These are phyloP conservation scores for Talaromyces sp. DNA, from an alignment of 2,329 filamentous ascomycete genomes.

Conservation along the genomic window DNA sequence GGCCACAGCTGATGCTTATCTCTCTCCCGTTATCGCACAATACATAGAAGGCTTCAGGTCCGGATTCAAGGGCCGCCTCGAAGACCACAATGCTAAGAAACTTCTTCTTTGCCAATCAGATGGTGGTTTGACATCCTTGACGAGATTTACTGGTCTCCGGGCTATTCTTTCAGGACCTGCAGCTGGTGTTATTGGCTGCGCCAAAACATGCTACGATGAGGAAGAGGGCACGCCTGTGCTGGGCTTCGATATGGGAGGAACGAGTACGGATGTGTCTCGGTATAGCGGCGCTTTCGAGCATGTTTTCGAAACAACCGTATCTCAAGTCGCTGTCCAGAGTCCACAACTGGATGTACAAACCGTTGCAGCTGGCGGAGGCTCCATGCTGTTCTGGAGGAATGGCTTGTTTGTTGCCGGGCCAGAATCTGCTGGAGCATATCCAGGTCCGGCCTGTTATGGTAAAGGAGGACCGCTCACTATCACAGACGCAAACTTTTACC, in stretches of 20 bases:
- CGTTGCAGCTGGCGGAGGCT: conserved; percentile 74
- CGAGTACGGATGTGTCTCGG: conserved; percentile 78
- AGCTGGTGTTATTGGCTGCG: conserved; percentile 85
- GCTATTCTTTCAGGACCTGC: conserved; percentile 84
- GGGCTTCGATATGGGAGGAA: conserved; percentile 94
- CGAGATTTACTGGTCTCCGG: conserved; percentile 69
- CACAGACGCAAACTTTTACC: conserved; percentile 86
- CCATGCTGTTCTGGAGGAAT: conserved; percentile 71
- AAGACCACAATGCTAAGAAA: conserved; percentile 67
- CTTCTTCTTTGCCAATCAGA: conserved; percentile 77
- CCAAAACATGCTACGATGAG: conserved; percentile 81
- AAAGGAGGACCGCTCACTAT: conserved; percentile 86
- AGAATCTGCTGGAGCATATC: conserved; percentile 82
- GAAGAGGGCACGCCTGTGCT: conserved; percentile 77
- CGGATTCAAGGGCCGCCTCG: conserved; percentile 72
- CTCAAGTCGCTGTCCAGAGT: conserved; percentile 85
- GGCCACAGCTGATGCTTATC: conserved; percentile 69
- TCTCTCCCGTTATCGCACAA: conserved; percentile 66
- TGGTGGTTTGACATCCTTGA: conserved; percentile 53
- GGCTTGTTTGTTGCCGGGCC: conserved; percentile 86
- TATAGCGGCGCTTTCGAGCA: conserved; percentile 86
- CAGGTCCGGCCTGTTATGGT: conserved; percentile 84
- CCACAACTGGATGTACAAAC: conserved; percentile 91
- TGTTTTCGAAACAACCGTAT: conserved; percentile 86
- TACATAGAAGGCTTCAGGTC: conserved; percentile 51